These are phyloP conservation scores for Rhizophora apiculata DNA, from an alignment of 345 rosid genomes.

Conservation along the genomic window DNA sequence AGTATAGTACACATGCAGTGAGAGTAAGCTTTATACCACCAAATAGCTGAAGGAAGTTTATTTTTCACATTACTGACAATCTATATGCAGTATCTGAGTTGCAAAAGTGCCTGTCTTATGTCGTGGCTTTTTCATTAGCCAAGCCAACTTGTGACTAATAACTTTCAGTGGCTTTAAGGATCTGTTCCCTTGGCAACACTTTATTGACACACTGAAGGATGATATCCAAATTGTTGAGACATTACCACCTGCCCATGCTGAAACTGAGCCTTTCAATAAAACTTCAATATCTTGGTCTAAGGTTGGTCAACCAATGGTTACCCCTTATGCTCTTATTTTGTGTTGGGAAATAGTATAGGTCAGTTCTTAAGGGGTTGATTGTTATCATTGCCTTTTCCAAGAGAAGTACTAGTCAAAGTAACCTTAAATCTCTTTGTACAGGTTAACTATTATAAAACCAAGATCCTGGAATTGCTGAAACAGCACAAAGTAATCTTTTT, in stretches of 20 bases:
- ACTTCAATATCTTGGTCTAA: slow-evolving; percentile 97
- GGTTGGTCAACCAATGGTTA: slow-evolving; percentile 36
- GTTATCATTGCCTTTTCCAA: slow-evolving; percentile 1
- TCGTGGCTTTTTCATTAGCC: slow-evolving; percentile 10
- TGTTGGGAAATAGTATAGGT: neutral
- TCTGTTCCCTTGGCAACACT: slow-evolving; percentile 88
- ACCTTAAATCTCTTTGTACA: slow-evolving; percentile 34
- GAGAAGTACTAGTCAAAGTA: neutral
- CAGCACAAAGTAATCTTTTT: slow-evolving; percentile 81
- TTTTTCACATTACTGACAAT: neutral
- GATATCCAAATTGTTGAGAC: slow-evolving; percentile 82
- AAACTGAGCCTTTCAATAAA: slow-evolving; percentile 59
- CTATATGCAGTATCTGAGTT: neutral
- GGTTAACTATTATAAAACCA: slow-evolving; percentile 79
- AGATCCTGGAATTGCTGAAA: slow-evolving; percentile 73
- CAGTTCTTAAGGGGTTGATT: neutral
- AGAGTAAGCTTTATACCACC: neutral
- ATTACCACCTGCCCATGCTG: slow-evolving; percentile 59
- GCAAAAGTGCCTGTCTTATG: neutral
- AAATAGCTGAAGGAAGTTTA: neutral
- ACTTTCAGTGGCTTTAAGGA: slow-evolving; percentile 81
- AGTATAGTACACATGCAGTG: neutral
- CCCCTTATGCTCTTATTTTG: neutral
- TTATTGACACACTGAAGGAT: slow-evolving; percentile 70
- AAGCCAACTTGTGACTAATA: slow-evolving; percentile 8